Evolutionary conservation across 768 basidiomycete species (phyloP), one percentile per base, ranked within the genome.

Genomic region (Xerocomus potaroensis): DNA sequence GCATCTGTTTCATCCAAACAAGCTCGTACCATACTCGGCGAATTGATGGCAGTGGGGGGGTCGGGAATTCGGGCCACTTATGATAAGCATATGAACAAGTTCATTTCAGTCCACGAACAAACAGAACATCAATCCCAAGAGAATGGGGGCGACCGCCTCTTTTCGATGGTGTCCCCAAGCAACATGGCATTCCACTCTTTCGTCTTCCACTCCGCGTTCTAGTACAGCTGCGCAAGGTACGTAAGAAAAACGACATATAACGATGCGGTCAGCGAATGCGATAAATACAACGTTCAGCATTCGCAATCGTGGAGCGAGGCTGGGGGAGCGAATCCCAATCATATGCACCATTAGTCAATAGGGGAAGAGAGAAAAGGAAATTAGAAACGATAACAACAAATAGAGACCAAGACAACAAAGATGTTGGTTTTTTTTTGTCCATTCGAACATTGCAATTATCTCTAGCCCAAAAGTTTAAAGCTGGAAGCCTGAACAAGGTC

Each of bases 381-480:
- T 50, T 49, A 54, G 45, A 44, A 48, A 50, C 9, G 45, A 47
- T 56, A 62, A 56, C 45, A 55, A 50, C 52, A 36, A 47, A 50
- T 48, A 46, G 50, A 51, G 47, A 43, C 48, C 51, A 49, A 56
- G 54, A 50, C 47, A 46, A 48, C 30, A 42, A 7, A 31, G 24
- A 45, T 38, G 36, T 47, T 38, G 30, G 14, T 45, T 45, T 58
- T 58, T 59, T 55, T 62, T 44, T 45, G 22, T 51, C 59, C 49
- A 49, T 22, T 24, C 24, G 36, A 41, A 41, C 10, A 43, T 36
- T 41, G 5, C 24, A n/a, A 14, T 50, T 35, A 16, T 45, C 34
- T 59, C 60, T 59, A 53, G 27, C 16, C 45, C 41, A 21, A 40
- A 37, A 14, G 10, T 27, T 19, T 21, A 12, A 29, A 27, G 27